Evolutionary conservation across 2,329 filamentous ascomycete species (phyloP), one percentile per base, ranked within the genome.

Genomic region (Salinomyces thailandicus): DNA sequence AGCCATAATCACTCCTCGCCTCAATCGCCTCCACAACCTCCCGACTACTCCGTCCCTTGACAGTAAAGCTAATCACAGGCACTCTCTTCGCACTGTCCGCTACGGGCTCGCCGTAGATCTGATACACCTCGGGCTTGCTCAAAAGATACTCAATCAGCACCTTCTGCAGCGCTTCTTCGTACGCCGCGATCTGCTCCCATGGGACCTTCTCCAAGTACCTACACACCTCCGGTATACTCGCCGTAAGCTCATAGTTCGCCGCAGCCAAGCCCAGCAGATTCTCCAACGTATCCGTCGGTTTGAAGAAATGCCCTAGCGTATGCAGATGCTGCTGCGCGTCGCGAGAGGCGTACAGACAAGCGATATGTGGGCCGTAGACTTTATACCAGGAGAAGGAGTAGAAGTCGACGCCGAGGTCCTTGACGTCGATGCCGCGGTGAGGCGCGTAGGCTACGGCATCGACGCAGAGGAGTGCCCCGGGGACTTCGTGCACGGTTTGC

Each of bases 371-470:
- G 0, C 82, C 83, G 52, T 81, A 87, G 2, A 86, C 74, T 56
- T 89, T 89, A 61, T 87, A 87, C 82, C 81, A 87, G 0, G 71
- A 78, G 53, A 87, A 85, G n/a, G 69, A 52, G 56, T 87, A 89
- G 47, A 86, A 78, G 53, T 89, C 83, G 0, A 81, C 78, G 1
- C 71, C 81, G 0, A 85, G 64, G 0, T 62, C 73, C 44, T 73
- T 67, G 4, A 87, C 78, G 53, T 89, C 78, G 8, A 89, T 60
- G 5, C 64, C 64, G 4, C 81, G 68, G 55, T 89, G 83, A 0
- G 83, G 83, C 0, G 82, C 81, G 50, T 77, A 85, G 3, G 81
- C 79, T 0, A 87, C 83, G 2, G 76, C 82, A 58, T 89, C 84
- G 5, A 87, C 80, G 45, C 72, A 78, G 1, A 87, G 62, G 1